A percentile compares a stretch with the other conserved stretches of the same genome.
phyloP scores from a whole-genome alignment of 2,329 filamentous ascomycete genomes.

The Pseudomassariella vexata region DNA sequence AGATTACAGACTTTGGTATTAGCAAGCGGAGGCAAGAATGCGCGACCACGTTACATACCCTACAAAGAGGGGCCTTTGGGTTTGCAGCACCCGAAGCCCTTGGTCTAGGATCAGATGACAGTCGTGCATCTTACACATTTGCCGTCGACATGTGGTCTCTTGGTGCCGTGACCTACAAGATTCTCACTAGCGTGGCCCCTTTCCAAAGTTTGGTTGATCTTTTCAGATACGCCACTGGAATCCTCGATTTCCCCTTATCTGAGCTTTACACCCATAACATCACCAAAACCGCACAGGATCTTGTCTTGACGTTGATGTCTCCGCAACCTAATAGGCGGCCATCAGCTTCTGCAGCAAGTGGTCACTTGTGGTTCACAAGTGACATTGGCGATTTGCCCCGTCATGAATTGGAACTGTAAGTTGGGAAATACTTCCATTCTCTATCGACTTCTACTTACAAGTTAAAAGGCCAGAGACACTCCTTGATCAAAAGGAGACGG shows the following conservation, averaged over 20 bases:
- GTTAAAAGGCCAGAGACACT: too few relatives aligned
- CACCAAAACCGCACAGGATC: not conserved
- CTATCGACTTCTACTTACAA: too few relatives aligned
- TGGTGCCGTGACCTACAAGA: conserved; percentile 13
- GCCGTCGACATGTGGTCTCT: conserved; percentile 21
- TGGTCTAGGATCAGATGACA: conserved; percentile 2
- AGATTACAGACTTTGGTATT: conserved; percentile 22
- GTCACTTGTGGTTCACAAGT: not conserved
- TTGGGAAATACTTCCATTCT: too few relatives aligned
- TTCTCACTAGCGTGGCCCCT: conserved; percentile 6
- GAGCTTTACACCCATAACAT: not conserved
- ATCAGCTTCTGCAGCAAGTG: not conserved
- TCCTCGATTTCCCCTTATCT: not conserved
- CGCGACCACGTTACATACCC: conserved; percentile 9
- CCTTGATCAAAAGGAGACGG: too few relatives aligned
- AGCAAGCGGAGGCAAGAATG: conserved; percentile 14
- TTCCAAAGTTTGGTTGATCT: not conserved
- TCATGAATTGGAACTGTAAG: too few relatives aligned
- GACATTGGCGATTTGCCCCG: too few relatives aligned
- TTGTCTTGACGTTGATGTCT: not conserved
- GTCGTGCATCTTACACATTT: conserved; percentile 2
- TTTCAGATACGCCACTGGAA: not conserved
- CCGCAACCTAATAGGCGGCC: not conserved
- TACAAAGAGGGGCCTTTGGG: conserved; percentile 9
- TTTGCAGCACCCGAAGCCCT: conserved; percentile 18